Conservation (phyloP, 805 yeast genomes). For the Teunomyces atbi region DNA sequence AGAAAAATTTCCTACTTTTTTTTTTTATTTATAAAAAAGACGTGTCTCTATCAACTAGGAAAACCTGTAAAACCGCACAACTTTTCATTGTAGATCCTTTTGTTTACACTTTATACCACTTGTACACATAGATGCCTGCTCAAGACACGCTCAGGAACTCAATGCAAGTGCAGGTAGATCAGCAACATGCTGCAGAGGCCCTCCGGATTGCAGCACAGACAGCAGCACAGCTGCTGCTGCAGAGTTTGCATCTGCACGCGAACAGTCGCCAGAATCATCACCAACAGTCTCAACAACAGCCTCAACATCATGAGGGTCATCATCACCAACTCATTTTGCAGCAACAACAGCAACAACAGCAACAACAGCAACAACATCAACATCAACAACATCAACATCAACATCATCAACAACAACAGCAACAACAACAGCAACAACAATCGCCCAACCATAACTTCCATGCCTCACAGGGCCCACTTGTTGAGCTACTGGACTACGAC, state of each 20-base stretch:
- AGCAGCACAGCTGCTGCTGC: conserved; percentile 8
- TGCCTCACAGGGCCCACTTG: conserved; percentile 9
- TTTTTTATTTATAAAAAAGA: neutral
- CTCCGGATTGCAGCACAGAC: conserved; percentile 18
- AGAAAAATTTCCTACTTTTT: too few species aligned
- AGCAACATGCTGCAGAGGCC: conserved; percentile 21
- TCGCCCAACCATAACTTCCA: conserved; percentile 9
- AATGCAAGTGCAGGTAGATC: conserved; percentile 10
- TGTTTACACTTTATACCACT: conserved; percentile 6
- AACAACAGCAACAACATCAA: conserved; percentile 13
- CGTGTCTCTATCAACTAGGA: neutral
- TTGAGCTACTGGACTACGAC: conserved; percentile 28
- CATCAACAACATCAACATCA: conserved; percentile 12
- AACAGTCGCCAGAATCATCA: conserved; percentile 4
- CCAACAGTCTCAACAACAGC: conserved; percentile 5
- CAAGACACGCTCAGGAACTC: conserved; percentile 6
- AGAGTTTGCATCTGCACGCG: conserved; percentile 4
- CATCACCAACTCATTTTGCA: conserved; percentile 5
- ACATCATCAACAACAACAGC: conserved; percentile 15
- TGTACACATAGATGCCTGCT: conserved; percentile 7
- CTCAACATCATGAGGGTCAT: conserved; percentile 3
- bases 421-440: conserved; percentile 11
- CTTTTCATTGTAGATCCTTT: conserved; percentile 6
- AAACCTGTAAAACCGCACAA: conserved; percentile 6
- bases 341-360: conserved; percentile 8